Percentiles rank a stretch among this genome's conserved stretches.
These are phyloP conservation scores for Leishmania guyanensis DNA, from an alignment of 208 protist species.

Conservation along the genomic window DNA sequence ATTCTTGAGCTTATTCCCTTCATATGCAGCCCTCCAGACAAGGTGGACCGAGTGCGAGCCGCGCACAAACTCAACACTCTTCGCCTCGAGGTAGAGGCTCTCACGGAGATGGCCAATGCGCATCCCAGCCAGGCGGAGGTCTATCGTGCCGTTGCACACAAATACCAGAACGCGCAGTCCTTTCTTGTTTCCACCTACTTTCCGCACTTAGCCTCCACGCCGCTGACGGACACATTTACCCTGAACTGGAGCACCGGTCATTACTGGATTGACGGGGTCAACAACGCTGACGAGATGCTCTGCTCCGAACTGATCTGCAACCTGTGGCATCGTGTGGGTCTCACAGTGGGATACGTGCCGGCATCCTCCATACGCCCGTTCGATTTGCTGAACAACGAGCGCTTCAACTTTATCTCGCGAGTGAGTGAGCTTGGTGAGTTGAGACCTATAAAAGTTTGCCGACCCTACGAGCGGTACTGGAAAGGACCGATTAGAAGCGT, in stretches of 20 bases:
- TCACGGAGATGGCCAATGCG: conserved; percentile 31
- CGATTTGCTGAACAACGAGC: conserved; percentile 70
- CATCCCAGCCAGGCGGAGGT: conserved; percentile 2
- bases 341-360: conserved; percentile 66
- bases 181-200: conserved; percentile 68
- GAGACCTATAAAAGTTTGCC: conserved; percentile 38
- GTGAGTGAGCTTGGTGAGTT: conserved; percentile 38
- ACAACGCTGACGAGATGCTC: conserved; percentile 52
- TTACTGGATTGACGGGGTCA: conserved; percentile 70
- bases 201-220: conserved; percentile 41
- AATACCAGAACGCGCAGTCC: conserved; percentile 43
- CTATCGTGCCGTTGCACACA: conserved; percentile 25
- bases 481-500: background rate
- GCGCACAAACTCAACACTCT: conserved; percentile 71
- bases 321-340: conserved; percentile 67
- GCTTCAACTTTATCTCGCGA: conserved; percentile 66
- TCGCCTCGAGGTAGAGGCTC: conserved; percentile 39
- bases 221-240: conserved; percentile 2
- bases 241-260: conserved; percentile 41
- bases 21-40: conserved; percentile 79
- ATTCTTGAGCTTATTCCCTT: conserved; percentile 48
- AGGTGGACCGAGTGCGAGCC: conserved; percentile 82
- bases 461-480: conserved; percentile 20
- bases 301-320: conserved; percentile 83
- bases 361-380: conserved; percentile 80